These are phyloP conservation scores for Strobilomyces confusus DNA, from an alignment of 768 basidiomycete genomes.

Conservation along the genomic window DNA sequence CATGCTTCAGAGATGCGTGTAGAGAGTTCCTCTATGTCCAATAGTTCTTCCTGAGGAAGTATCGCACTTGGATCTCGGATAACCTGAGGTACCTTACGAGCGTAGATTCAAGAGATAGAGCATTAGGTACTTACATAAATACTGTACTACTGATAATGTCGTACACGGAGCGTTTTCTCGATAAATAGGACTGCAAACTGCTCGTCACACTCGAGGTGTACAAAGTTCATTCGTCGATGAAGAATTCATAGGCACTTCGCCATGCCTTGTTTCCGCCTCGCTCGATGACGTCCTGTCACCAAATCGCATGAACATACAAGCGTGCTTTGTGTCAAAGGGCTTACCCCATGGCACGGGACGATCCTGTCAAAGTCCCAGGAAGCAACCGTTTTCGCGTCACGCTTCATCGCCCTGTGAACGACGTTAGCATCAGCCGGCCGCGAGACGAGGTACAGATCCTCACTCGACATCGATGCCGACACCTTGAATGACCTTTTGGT, in stretches of 20 bases:
- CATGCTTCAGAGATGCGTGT: background rate
- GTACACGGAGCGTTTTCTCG: background rate
- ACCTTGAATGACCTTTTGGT: conserved; percentile 21
- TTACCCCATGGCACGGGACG: conserved; percentile 67
- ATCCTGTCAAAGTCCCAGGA: conserved; percentile 73
- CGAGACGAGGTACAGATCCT: background rate
- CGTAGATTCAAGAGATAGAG: background rate
- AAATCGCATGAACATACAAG: conserved; percentile 1
- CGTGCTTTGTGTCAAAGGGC: conserved; percentile 13
- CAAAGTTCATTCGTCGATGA: conserved; percentile 15
- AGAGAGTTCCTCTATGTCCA: no score
- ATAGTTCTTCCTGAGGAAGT: no score
- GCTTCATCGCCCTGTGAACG: conserved; percentile 46
- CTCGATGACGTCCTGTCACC: conserved; percentile 56
- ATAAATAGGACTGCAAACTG: background rate
- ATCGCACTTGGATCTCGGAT: background rate
- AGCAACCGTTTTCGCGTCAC: conserved; percentile 60
- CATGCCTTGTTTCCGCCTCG: conserved; percentile 53
- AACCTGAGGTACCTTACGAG: background rate
- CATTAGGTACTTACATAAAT: conserved; percentile 9
- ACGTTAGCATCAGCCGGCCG: background rate
- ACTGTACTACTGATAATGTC: background rate
- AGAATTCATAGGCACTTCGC: conserved; percentile 39
- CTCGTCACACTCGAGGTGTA: background rate
- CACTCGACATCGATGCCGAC: conserved; percentile 28